Base-by-base conservation (phyloP, 768 basidiomycete species). In the Lentinus brumalis region DNA sequence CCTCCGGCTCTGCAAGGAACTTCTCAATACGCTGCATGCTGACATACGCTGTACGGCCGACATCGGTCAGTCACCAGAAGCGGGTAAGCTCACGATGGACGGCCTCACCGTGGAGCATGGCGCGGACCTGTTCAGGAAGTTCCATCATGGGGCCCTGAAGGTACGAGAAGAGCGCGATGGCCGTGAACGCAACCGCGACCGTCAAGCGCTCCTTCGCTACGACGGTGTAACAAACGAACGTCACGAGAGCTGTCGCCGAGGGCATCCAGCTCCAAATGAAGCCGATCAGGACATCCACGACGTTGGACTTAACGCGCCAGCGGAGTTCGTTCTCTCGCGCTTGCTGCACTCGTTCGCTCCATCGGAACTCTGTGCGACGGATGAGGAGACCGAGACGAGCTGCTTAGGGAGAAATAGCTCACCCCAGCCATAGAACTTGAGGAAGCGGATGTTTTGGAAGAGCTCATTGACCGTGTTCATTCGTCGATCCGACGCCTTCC, bases 341-440 rank as follows among this genome's bases (percentile, higher is more conserved):
- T 8, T 80, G 72, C 18, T 64, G 60, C 0, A 69, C 71, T 7
- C 68, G 65, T 3, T 60, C 49, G 29, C 68, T 61, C 71, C 71
- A 72, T 29, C 68, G 60, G 15, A 65, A 66, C 44, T 72, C 71
- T 72, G 49, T 31, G 12, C 6, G 18, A 52, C 8, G 49, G 46
- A 38, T 35, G 45, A 14, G 31, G 18, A 8, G 11, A 35, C 21
- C 21, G 21, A 26, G 21, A 26, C 21, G 21, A 26, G 21, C 21
- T 26, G 21, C 21, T 26, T 26, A 26, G 21, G 21, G 35, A 35
- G 11, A 35, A 11, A 35, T 11, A 35, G 60, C 77, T 66, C 66
- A 86, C 88, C 88, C 88, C 88, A 88, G 12, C 88, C 87, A 68
- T 89, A 91, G 69, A 85, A 88, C 69, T 90, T 90, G 59, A 90